Evolutionary conservation across 331 rosid species (phyloP).

Genomic region (Stylosanthes scabra): DNA sequence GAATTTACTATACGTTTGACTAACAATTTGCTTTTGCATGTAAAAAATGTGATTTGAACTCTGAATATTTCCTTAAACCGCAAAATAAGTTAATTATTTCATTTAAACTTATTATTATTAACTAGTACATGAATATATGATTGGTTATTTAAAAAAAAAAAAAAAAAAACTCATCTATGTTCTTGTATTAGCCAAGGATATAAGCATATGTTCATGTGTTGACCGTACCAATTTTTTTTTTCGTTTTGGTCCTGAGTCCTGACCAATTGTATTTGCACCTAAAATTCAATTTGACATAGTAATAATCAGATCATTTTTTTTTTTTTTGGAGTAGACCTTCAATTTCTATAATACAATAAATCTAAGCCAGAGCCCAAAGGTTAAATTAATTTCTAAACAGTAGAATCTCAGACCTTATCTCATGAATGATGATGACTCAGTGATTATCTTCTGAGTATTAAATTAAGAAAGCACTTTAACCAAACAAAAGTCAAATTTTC

Average conservation of each 20-base stretch:
- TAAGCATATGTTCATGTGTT: neutral
- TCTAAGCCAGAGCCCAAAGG: neutral
- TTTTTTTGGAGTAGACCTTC: neutral
- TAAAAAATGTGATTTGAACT: no score
- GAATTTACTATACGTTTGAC: no score
- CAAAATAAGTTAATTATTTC: no score
- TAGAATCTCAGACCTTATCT: neutral
- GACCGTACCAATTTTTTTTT: no score
- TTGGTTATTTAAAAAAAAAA: no score
- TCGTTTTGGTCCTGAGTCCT: no score
- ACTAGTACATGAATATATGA: no score
- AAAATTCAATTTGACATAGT: conserved; percentile 10
- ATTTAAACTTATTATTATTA: no score
- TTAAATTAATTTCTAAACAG: neutral
- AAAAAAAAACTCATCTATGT: no score
- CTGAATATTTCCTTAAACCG: no score
- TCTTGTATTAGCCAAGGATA: neutral
- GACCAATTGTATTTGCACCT: neutral
- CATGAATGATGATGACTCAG: neutral
- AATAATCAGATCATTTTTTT: neutral
- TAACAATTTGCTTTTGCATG: no score
- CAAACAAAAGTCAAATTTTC: neutral
- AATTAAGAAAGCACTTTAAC: neutral
- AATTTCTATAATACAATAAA: neutral
- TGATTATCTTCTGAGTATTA: no score